Evolutionary conservation across 495 filamentous ascomycete species (phyloP), one percentile per base, ranked within the genome.

Genomic region (Cudoniella acicularis): DNA sequence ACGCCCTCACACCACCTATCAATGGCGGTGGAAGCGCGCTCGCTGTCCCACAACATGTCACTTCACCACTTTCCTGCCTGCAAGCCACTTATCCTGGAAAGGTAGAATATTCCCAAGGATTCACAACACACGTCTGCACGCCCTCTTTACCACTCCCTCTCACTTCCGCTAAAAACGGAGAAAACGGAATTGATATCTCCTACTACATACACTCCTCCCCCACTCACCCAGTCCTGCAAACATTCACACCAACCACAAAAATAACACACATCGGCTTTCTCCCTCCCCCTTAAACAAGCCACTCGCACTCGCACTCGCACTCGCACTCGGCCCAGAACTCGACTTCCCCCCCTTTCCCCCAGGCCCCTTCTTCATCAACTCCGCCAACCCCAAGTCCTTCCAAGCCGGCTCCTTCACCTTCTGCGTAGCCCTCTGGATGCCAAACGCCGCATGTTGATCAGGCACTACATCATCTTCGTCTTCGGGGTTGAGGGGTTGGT

Each of bases 381-480:
- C 85, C 43, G 80, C 77, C 26, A 97, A 71, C 0, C 91, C 91
- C 11, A 96, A 68, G 75, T 97, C 94, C 67, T 88, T 86, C 94
- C 93, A 97, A 2, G 86, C 84, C 1, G 84, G 75, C 74, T 92
- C 91, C 52, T 79, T 75, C 62, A 72, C 74, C 51, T 80, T 81
- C 74, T 89, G 85, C 61, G 85, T 96, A 0, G 93, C 94, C 64
- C 92, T 83, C 65, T 87, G 82, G 65, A 98, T 97, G 1, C 94
- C 94, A 74, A 96, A 98, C 4, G 94, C 94, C 1, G 94, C 92
- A 72, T 98, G 94, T 77, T 96, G 92, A 67, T 98, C 92, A 0
- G 94, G 94, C 10, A 98, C 92, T 2, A 98, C 89, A 62, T 98
- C 94, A 66, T 98, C 94, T 73, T 98, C 94, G 69, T 98, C 94